These are phyloP conservation scores for Termitomyces titanicus DNA, from an alignment of 768 basidiomycete species.

Conservation along the genomic window DNA sequence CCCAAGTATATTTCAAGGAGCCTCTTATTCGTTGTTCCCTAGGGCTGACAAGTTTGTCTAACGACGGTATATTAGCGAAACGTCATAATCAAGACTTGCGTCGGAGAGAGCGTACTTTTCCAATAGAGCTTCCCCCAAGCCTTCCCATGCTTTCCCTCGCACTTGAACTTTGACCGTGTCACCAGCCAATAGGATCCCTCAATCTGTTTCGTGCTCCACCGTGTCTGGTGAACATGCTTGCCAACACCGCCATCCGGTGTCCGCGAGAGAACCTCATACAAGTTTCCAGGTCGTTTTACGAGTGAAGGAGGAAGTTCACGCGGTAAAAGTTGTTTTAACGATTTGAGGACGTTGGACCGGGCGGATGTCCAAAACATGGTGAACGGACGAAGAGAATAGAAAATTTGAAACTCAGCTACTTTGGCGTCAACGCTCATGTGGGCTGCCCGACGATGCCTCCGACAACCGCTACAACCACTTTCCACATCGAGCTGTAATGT, in stretches of 20 bases:
- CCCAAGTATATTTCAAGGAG: slow-evolving; percentile 74
- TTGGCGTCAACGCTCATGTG: slow-evolving; percentile 12
- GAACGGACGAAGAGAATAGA: slow-evolving; percentile 16
- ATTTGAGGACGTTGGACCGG: slow-evolving; percentile 28
- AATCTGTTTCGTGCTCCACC: slow-evolving; percentile 72
- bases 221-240: slow-evolving; percentile 61
- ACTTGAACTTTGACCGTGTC: slow-evolving; percentile 68
- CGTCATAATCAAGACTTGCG: background rate
- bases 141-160: slow-evolving; percentile 72
- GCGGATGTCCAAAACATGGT: slow-evolving; percentile 34
- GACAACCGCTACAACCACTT: slow-evolving; percentile 11
- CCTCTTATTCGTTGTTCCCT: slow-evolving; percentile 65
- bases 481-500: slow-evolving; percentile 5
- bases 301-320: slow-evolving; percentile 57
- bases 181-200: slow-evolving; percentile 70
- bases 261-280: slow-evolving; percentile 72
- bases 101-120: slow-evolving; percentile 54
- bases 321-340: slow-evolving; percentile 58
- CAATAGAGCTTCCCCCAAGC: slow-evolving; percentile 81
- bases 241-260: slow-evolving; percentile 68
- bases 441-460: slow-evolving; percentile 21
- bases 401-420: slow-evolving; percentile 22
- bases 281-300: slow-evolving; percentile 50
- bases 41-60: slow-evolving; percentile 60
- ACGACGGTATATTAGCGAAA: slow-evolving; percentile 4